These are phyloP conservation scores for Colletotrichum paranaense DNA, from an alignment of 2,329 filamentous ascomycete species.

Conservation along the genomic window DNA sequence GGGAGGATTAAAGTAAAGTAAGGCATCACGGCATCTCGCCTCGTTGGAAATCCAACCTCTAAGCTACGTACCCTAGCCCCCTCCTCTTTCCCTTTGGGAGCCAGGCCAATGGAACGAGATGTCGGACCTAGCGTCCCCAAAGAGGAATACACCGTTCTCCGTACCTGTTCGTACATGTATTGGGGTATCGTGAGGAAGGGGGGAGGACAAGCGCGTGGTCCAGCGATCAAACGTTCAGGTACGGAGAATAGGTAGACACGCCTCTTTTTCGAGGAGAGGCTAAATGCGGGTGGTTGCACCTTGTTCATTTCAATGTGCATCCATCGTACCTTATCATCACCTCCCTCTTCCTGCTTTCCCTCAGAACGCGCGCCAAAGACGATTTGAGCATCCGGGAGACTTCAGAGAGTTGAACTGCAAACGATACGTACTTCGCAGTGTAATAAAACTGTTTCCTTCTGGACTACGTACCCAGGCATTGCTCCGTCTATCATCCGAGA, in stretches of 20 bases:
- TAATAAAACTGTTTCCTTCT: background rate
- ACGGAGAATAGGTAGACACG: background rate
- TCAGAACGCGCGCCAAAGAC: background rate
- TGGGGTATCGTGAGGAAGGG: background rate
- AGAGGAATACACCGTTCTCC: constrained; percentile 2
- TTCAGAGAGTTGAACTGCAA: background rate
- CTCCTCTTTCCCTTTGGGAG: background rate
- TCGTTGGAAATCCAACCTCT: background rate
- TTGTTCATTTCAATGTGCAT: background rate
- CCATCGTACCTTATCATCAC: background rate
- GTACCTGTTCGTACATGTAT: background rate
- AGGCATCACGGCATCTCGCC: constrained; percentile 2
- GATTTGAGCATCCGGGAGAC: background rate
- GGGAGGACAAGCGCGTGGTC: background rate
- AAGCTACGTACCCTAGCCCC: background rate
- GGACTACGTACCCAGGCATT: constrained; percentile 5
- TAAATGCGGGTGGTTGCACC: background rate
- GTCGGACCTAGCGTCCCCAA: constrained; percentile 19
- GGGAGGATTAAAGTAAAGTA: background rate
- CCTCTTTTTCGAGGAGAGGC: background rate
- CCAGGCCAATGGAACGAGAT: constrained; percentile 22
- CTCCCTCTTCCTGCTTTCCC: background rate
- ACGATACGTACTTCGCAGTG: background rate
- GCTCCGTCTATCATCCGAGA: background rate
- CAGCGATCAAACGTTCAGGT: constrained; percentile 15